Base-by-base conservation (phyloP, 305 asterid genomes). In the Fraxinus platypoda region DNA sequence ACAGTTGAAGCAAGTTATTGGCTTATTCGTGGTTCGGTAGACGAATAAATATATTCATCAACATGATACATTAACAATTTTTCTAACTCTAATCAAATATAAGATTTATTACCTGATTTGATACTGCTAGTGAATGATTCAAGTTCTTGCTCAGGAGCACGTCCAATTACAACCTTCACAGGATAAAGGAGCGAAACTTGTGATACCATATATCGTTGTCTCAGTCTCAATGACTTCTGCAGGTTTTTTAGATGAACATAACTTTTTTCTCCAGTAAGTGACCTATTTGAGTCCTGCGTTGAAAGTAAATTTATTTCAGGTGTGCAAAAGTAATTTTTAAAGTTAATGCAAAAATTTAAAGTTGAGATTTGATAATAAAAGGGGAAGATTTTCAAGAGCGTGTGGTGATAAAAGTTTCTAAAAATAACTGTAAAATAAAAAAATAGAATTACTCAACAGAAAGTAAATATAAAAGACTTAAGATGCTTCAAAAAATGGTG, bases 121-220 rank as follows among this genome's bases (percentile, higher is more conserved):
- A 87, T 82, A 80, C 84, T 92, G 87, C 89, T 88, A 78, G 93
- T 86, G 84, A 93, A 94, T 70, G 97, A 94, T 88, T 93, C 99
- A 84, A 94, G 94, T 87, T 96, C 99, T 85, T 91, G 98, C 84
- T 93, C 98, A 64, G 85, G 91, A 77, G 90, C 79, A 80, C 84
- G 94, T 71, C 92, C 91, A 72, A 83, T 78, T 75, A 89, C 87
- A 78, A 91, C 84, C 88, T 93, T 96, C 84, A 96, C 95, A 3
- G 99, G 98, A 87, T 93, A 94, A 54, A 96, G 91, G 86, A 89
- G 85, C 66, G 93, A 91, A 87, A 96, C 91, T 87, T 94, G 98
- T 28, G 98, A 90, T 59, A 94, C 91, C 98, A 93, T 89, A 82
- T 84, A 85, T 49, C 90, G 98, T 66, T 93, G 98, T 85, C 98